A percentile compares a stretch with the other conserved stretches of the same genome.
Evolutionary conservation across 768 basidiomycete genomes (phyloP).

Genomic region (Termitomyces sp.): DNA sequence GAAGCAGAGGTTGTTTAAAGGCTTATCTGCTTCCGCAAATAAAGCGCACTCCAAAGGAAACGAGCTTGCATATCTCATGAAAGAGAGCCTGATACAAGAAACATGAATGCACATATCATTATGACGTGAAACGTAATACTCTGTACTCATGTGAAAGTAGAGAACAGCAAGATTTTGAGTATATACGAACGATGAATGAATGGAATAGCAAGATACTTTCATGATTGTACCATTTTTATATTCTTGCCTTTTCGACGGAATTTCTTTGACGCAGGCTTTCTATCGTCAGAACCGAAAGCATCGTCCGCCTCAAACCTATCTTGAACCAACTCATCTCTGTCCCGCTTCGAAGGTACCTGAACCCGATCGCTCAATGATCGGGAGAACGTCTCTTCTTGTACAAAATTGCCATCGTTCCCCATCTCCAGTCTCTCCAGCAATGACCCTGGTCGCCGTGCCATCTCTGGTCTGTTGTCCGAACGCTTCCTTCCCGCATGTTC

Average conservation of each 20-base stretch:
- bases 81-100: not conserved
- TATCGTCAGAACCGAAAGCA: constrained; percentile 25
- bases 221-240: constrained; percentile 11
- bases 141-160: not conserved
- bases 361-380: constrained; percentile 34
- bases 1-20: too few species aligned
- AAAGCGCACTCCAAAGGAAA: too few species aligned
- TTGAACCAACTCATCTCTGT: constrained; percentile 27
- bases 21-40: too few species aligned
- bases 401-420: constrained; percentile 8
- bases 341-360: constrained; percentile 34
- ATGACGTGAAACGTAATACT: not conserved
- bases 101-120: not conserved
- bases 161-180: not conserved
- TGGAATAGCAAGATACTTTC: not conserved
- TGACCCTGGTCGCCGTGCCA: constrained; percentile 20
- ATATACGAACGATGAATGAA: not conserved
- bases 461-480: constrained; percentile 9
- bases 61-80: too few species aligned
- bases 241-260: constrained; percentile 22
- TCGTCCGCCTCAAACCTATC: constrained; percentile 12
- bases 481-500: not conserved
- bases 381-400: constrained; percentile 9
- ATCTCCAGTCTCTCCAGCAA: constrained; percentile 30
- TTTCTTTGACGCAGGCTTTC: constrained; percentile 22